A percentile compares a stretch with the other conserved stretches of the same genome.
Evolutionary conservation across 202 grass and related monocot species (phyloP).

Genomic region (Thinopyrum obtusiflorum): DNA sequence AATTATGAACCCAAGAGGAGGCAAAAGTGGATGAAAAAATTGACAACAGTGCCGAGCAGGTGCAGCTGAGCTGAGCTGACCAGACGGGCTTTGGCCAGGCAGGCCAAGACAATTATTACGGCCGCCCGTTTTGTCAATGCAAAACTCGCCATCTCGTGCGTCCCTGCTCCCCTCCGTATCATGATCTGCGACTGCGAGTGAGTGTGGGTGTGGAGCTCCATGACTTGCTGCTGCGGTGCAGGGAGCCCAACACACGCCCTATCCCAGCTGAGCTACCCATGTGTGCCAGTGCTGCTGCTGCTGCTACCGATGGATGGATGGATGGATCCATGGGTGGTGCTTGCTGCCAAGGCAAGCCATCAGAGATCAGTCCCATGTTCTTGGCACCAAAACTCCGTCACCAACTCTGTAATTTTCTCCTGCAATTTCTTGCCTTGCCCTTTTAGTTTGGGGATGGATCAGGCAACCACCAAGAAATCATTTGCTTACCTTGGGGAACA

Average conservation of each 20-base stretch:
- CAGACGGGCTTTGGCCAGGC: neutral
- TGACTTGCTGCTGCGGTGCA: constrained; percentile 25
- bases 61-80: neutral
- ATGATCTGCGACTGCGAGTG: neutral
- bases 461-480: neutral
- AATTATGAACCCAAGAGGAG: neutral
- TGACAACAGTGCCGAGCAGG: neutral
- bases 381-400: constrained; percentile 35
- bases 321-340: neutral
- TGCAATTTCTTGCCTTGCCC: neutral
- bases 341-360: constrained; percentile 60
- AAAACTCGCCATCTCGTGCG: constrained; percentile 15
- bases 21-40: neutral
- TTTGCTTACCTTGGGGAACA: neutral
- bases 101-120: constrained; percentile 28
- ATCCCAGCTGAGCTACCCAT: constrained; percentile 15
- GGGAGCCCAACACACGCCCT: neutral
- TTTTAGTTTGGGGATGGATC: constrained; percentile 9
- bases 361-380: constrained; percentile 48
- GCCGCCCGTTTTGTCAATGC: neutral
- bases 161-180: neutral
- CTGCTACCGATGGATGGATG: neutral
- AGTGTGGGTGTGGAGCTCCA: constrained; percentile 11
- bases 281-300: no score
- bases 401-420: neutral